These are phyloP conservation scores for Plasmodium sp. DNA, from an alignment of 169 alveolate genomes.

Conservation along the genomic window DNA sequence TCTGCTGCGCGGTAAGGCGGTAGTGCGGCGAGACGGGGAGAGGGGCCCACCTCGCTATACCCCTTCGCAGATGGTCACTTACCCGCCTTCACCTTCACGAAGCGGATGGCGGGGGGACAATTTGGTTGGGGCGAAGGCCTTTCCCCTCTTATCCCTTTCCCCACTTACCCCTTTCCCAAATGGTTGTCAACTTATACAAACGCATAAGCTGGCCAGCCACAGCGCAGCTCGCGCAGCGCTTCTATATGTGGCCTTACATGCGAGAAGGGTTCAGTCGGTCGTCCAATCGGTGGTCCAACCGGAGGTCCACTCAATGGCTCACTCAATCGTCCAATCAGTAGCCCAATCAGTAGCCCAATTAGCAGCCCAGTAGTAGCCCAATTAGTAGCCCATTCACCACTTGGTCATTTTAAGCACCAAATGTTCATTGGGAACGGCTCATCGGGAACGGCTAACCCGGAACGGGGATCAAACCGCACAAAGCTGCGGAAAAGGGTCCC, in stretches of 20 bases:
- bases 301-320: not conserved
- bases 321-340: not conserved
- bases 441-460: not conserved
- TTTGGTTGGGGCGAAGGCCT: not conserved
- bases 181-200: not conserved
- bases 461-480: not conserved
- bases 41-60: not conserved
- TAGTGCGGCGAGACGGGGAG: not conserved
- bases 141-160: not conserved
- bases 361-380: not conserved
- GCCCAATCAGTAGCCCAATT: not conserved
- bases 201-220: not conserved
- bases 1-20: not conserved
- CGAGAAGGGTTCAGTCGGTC: not conserved
- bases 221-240: not conserved
- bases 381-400: not conserved
- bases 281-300: not conserved
- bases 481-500: not conserved
- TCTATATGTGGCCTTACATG: not conserved
- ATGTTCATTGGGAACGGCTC: no score
- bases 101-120: not conserved
- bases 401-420: not conserved
- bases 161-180: not conserved
- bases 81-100: not conserved
- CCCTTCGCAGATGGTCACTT: not conserved